phyloP scores from a whole-genome alignment of 192 early-diverging fungal genomes.

The Ambispora gerdemannii region DNA sequence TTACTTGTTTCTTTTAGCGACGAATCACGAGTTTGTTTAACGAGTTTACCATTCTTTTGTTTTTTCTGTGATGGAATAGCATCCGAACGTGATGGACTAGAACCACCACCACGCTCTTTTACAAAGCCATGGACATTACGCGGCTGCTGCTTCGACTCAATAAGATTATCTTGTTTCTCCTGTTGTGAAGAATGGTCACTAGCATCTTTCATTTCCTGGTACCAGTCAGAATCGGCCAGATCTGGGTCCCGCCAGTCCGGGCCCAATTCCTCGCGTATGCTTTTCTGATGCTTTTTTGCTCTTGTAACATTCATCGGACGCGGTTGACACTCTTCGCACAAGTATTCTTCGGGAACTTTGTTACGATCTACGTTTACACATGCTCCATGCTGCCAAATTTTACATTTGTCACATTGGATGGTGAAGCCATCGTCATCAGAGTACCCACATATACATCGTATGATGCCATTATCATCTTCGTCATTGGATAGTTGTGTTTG shows the following conservation, averaged over 20 bases:
- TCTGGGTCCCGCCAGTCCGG: not conserved
- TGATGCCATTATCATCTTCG: slow-evolving; percentile 78
- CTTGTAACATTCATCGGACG: slow-evolving; percentile 54
- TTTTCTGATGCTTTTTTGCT: slow-evolving; percentile 44
- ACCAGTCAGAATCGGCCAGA: slow-evolving; percentile 15
- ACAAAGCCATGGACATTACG: slow-evolving; percentile 31
- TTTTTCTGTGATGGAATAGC: not conserved
- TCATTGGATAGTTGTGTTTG: slow-evolving; percentile 32
- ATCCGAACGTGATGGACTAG: not conserved
- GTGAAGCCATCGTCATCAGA: slow-evolving; percentile 96
- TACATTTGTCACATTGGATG: slow-evolving; percentile 92
- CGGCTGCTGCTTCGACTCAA: too few species aligned
- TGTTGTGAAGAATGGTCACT: slow-evolving; percentile 15
- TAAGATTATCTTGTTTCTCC: slow-evolving; percentile 27
- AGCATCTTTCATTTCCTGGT: slow-evolving; percentile 34
- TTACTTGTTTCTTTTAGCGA: not conserved
- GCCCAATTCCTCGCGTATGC: slow-evolving; percentile 9
- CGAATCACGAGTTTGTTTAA: not conserved
- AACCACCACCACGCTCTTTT: not conserved
- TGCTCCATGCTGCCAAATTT: slow-evolving; percentile 92
- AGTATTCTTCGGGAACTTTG: slow-evolving; percentile 80
- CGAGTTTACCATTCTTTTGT: slow-evolving; percentile 4
- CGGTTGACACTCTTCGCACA: slow-evolving; percentile 84
- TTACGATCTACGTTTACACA: slow-evolving; percentile 74
- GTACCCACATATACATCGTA: slow-evolving; percentile 91